Percentiles rank a stretch among this genome's conserved stretches.
Conservation (phyloP, 805 yeast species). For the Wickerhamiella shivajii region DNA sequence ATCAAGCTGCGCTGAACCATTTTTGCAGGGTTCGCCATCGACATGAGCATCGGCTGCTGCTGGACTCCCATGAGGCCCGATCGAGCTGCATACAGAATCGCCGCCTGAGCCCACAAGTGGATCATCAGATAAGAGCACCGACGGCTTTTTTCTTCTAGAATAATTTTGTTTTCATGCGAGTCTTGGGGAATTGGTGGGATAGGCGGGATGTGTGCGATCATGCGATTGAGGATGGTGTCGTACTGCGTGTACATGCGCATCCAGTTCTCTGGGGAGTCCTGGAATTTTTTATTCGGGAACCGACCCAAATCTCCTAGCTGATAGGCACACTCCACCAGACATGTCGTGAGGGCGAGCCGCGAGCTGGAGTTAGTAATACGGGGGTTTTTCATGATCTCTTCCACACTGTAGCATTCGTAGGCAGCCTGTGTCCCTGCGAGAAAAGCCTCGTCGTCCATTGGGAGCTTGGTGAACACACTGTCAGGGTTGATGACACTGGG, state of each 20-base stretch:
- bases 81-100: constrained; percentile 12
- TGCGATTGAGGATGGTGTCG: constrained; percentile 10
- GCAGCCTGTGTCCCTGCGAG: constrained; percentile 9
- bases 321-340: constrained; percentile 10
- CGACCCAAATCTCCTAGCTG: constrained; percentile 12
- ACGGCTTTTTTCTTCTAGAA: constrained; percentile 6
- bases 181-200: constrained; percentile 9
- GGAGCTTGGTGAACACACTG: constrained; percentile 18
- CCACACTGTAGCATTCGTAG: constrained; percentile 7
- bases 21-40: constrained; percentile 12
- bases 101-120: constrained; percentile 14
- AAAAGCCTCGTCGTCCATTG: constrained; percentile 17
- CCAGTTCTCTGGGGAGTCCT: constrained; percentile 12
- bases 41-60: constrained; percentile 10
- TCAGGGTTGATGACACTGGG: constrained; percentile 14
- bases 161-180: constrained; percentile 6
- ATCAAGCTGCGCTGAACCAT: constrained; percentile 14
- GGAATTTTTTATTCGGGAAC: constrained; percentile 11
- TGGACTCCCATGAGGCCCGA: constrained; percentile 11
- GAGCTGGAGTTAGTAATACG: constrained; percentile 9
- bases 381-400: constrained; percentile 11
- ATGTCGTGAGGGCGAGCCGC: constrained; percentile 8
- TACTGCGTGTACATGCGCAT: constrained; percentile 9
- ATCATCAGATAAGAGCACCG: constrained; percentile 10
- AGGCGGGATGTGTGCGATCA: constrained; percentile 8